phyloP scores from a whole-genome alignment of 2,329 filamentous ascomycete genomes.

The Monilinia fructigena region DNA sequence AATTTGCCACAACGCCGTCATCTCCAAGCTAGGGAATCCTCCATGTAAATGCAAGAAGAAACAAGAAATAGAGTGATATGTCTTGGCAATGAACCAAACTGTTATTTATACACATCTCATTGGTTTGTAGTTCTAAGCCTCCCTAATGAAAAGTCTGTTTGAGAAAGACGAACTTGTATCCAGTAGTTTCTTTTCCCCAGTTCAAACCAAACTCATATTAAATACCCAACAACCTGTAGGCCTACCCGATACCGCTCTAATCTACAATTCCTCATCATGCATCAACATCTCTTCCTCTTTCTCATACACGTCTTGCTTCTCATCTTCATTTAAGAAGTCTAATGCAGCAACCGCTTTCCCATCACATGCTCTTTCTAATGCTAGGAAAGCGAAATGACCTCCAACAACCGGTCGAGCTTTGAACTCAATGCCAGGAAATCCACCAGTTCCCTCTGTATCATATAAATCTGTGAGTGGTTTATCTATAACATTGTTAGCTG shows the following conservation, averaged over 20 bases:
- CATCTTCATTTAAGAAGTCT: slow-evolving; percentile 47
- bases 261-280: slow-evolving; percentile 33
- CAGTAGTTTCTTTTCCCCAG: not conserved
- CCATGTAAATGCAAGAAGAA: not conserved
- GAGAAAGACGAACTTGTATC: not conserved
- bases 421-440: slow-evolving; percentile 72
- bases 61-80: not conserved
- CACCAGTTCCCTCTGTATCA: slow-evolving; percentile 73
- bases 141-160: not conserved
- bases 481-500: slow-evolving; percentile 46
- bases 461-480: slow-evolving; percentile 80
- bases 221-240: not conserved
- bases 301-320: slow-evolving; percentile 21
- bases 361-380: slow-evolving; percentile 76
- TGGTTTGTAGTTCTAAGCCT: not conserved
- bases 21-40: not conserved
- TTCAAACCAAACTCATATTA: not conserved
- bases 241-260: not conserved
- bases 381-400: slow-evolving; percentile 81
- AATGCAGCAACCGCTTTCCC: slow-evolving; percentile 63
- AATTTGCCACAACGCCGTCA: too few species aligned
- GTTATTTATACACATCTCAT: not conserved
- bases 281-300: slow-evolving; percentile 16
- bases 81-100: not conserved
- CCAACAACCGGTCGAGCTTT: slow-evolving; percentile 81